Conservation (phyloP, 2,329 filamentous ascomycete species). For the Cladosporium sp. region DNA sequence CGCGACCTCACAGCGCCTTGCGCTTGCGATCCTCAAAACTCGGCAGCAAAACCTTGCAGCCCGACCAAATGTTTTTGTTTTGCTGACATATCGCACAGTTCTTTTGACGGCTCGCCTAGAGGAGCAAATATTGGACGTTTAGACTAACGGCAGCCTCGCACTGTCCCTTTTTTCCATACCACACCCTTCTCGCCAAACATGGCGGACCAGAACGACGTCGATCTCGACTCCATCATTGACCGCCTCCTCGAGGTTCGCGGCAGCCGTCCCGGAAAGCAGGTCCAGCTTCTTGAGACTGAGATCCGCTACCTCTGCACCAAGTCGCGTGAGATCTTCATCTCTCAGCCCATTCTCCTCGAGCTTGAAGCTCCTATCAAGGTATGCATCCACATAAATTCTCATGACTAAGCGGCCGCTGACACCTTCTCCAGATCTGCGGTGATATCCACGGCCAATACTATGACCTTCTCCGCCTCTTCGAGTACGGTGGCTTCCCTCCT, state of each 20-base stretch:
- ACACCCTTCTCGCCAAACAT: constrained; percentile 38
- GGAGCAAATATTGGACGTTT: constrained; percentile 8
- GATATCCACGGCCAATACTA: constrained; percentile 99
- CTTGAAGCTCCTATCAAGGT: constrained; percentile 99
- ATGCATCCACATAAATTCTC: constrained; percentile 29
- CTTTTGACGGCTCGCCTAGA: constrained; percentile 10
- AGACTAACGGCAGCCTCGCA: constrained; percentile 10
- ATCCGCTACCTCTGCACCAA: constrained; percentile 98
- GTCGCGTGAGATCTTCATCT: constrained; percentile 98
- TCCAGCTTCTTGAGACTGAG: constrained; percentile 92
- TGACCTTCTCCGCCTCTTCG: constrained; percentile 92
- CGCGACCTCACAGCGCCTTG: no score
- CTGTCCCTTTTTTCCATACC: not conserved
- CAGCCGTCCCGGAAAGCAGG: constrained; percentile 96
- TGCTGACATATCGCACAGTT: not conserved
- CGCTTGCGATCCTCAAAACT: no score
- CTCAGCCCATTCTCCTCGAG: constrained; percentile 94
- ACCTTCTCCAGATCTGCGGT: constrained; percentile 74
- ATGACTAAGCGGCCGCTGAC: constrained; percentile 14
- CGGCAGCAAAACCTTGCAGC: no score
- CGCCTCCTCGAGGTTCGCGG: constrained; percentile 94
- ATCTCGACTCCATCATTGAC: constrained; percentile 99
- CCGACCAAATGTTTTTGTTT: not conserved
- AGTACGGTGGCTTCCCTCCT: constrained; percentile 96
- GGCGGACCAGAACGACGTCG: constrained; percentile 82